phyloP scores from a whole-genome alignment of 2,329 filamentous ascomycete genomes.

The Chrysoporthe deuterocubensis region DNA sequence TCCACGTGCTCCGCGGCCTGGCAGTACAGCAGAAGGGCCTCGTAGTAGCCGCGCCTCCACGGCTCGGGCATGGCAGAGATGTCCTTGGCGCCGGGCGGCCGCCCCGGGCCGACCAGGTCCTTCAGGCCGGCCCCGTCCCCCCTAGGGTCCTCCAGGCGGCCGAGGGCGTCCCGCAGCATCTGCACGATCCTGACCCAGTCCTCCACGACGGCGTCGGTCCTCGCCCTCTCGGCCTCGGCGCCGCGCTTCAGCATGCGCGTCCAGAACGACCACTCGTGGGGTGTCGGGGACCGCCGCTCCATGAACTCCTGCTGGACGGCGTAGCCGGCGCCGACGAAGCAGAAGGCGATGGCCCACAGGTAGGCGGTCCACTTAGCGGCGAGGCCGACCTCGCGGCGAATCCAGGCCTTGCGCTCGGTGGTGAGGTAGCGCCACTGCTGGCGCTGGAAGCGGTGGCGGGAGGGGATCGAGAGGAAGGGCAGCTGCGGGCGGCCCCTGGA shows the following conservation, averaged over 20 bases:
- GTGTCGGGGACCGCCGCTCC: conserved; percentile 79
- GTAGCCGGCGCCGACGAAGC: conserved; percentile 64
- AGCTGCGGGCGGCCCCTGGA: conserved; percentile 47
- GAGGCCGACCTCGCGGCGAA: conserved; percentile 72
- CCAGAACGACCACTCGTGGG: conserved; percentile 77
- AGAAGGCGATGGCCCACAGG: conserved; percentile 66
- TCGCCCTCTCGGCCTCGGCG: conserved; percentile 63
- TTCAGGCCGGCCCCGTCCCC: conserved; percentile 70
- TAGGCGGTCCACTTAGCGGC: conserved; percentile 70
- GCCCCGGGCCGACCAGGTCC: conserved; percentile 55
- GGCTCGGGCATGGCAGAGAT: conserved; percentile 76
- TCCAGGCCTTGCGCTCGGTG: conserved; percentile 74
- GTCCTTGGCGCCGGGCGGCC: conserved; percentile 60
- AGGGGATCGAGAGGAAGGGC: conserved; percentile 56
- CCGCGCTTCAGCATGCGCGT: conserved; percentile 71
- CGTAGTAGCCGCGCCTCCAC: conserved; percentile 86
- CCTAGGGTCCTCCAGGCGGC: conserved; percentile 69
- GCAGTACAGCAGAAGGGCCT: conserved; percentile 77
- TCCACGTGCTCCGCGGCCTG: conserved; percentile 81
- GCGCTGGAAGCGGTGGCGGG: conserved; percentile 38
- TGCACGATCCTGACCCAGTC: conserved; percentile 73
- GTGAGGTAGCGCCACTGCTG: conserved; percentile 73
- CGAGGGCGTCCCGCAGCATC: conserved; percentile 62
- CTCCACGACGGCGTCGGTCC: conserved; percentile 57
- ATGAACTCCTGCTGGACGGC: conserved; percentile 74